Evolutionary conservation across 2,329 filamentous ascomycete genomes (phyloP), one percentile per base, ranked within the genome.

Genomic region (Neonectria faginata): DNA sequence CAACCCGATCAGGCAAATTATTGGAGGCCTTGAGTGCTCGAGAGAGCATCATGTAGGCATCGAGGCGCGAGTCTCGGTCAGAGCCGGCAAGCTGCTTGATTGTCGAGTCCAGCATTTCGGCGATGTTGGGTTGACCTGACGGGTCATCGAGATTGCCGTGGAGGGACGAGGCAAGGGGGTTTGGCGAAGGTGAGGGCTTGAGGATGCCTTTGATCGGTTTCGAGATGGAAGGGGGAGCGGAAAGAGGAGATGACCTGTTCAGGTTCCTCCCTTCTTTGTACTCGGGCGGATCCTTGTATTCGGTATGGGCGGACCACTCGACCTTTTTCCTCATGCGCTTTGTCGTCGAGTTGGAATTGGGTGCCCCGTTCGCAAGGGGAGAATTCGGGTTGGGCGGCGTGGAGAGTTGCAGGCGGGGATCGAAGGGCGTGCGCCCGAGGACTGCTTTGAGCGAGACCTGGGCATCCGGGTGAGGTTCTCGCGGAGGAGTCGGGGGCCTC

Each of bases 11-110:
- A 0, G 94, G 94, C 14, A 97, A 81, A 70, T 92, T 92, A 67
- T 94, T 92, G 62, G 95, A 97, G 6, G 91, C 87, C 76, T 93
- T 92, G 71, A 97, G 82, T 4, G 91, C 89, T 36, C 89, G 86
- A 33, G 91, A 88, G 48, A 99, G 83, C 73, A 91, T 91, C 76
- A 90, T 89, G 74, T 99, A 98, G 53, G 94, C 93, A 80, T 99
- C 96, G 33, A 96, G 79, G 70, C 91, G 91, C 12, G 88, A 89
- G 62, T 89, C 86, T 57, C 91, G 85, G 70, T 94, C 91, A 31
- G 88, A 83, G 22, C 92, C 89, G 41, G 91, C 92, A 52, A 99
- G 85, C 79, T 96, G 92, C 78, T 92, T 90, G 39, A 93, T 86
- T 5, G 93, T 89, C 0, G 93, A 97, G 71, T 97, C 92, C 68